These are phyloP conservation scores for Fusarium goolgardi DNA, from an alignment of 2,329 filamentous ascomycete genomes.

Conservation along the genomic window DNA sequence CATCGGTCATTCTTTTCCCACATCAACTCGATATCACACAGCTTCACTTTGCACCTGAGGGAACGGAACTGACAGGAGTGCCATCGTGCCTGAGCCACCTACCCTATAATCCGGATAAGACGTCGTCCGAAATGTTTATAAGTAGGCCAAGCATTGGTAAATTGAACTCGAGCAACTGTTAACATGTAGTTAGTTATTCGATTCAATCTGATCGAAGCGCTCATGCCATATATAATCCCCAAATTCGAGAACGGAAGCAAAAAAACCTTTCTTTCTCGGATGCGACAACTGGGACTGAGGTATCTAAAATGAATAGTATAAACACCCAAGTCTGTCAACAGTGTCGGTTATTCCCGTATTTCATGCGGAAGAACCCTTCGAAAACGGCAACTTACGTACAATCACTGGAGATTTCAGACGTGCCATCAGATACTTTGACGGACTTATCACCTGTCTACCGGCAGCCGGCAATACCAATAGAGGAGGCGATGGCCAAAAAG, in stretches of 20 bases:
- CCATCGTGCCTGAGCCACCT: neutral
- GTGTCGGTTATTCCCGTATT: neutral
- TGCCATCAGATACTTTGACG: neutral
- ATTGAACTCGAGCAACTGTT: neutral
- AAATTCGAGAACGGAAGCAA: neutral
- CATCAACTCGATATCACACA: neutral
- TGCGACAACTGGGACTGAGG: neutral
- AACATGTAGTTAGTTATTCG: neutral
- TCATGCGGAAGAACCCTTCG: neutral
- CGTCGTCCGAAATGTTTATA: neutral
- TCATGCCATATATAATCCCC: too few species aligned
- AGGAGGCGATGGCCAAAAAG: constrained; percentile 5
- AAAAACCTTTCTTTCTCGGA: too few species aligned
- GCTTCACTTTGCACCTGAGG: accelerated
- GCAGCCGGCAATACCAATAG: constrained; percentile 25
- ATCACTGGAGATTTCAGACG: neutral
- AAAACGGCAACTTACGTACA: constrained; percentile 10
- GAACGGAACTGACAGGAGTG: neutral
- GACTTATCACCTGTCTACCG: constrained; percentile 17
- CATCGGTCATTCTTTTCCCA: neutral
- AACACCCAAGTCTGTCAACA: neutral
- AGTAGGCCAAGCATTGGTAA: neutral
- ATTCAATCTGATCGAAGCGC: too few species aligned
- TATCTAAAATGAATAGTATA: neutral
- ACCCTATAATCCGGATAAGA: neutral